Conservation (phyloP, 2,329 filamentous ascomycete genomes). For the Zasmidium angulare region DNA sequence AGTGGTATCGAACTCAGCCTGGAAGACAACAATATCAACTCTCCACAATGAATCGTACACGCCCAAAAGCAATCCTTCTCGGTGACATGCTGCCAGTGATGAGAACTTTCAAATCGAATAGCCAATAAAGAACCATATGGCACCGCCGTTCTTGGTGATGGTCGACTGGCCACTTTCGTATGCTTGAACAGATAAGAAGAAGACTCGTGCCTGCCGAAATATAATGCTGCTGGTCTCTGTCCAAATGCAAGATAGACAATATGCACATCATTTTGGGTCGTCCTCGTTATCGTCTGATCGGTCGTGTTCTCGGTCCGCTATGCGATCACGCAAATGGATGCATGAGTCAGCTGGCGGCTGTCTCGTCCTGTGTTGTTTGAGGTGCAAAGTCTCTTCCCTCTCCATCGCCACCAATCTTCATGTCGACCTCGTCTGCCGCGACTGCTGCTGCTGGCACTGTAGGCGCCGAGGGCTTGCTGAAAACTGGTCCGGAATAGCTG, state of each 20-base stretch:
- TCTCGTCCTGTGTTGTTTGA: not conserved
- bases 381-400: not conserved
- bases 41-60: no score
- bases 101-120: no score
- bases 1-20: no score
- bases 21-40: no score
- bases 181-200: not conserved
- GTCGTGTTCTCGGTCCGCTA: not conserved
- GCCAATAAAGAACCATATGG: no score
- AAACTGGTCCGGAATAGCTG: constrained; percentile 10
- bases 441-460: not conserved
- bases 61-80: no score
- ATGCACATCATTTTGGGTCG: not conserved
- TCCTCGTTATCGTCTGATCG: not conserved
- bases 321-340: not conserved
- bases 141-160: no score
- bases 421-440: constrained; percentile 16
- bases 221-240: not conserved
- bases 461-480: not conserved
- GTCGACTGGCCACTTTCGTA: no score
- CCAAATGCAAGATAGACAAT: not conserved
- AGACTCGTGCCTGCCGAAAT: not conserved
- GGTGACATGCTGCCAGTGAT: no score
- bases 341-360: not conserved
- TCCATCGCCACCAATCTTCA: constrained; percentile 5